These are phyloP conservation scores for Nicotiana obtusifolia DNA, from an alignment of 257 asterid genomes.

Conservation along the genomic window DNA sequence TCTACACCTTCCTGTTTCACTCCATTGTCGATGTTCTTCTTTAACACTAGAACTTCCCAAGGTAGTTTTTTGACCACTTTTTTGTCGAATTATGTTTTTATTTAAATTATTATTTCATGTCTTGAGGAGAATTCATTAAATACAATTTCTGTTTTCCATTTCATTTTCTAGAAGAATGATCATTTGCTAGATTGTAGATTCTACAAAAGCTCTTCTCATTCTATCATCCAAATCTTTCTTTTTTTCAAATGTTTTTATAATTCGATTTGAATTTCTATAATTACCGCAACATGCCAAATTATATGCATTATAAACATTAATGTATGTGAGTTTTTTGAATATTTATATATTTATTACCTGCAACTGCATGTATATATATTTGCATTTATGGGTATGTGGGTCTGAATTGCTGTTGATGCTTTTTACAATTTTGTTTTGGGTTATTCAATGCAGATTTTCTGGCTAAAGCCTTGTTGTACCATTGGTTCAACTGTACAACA, in stretches of 20 bases:
- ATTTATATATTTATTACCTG: not conserved
- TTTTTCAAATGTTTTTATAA: not conserved
- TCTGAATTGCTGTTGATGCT: constrained; percentile 12
- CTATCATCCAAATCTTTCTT: not conserved
- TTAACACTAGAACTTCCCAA: constrained; percentile 12
- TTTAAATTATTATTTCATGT: not conserved
- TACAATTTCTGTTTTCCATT: not conserved
- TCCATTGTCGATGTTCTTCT: constrained; percentile 31
- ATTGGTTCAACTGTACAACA: not conserved
- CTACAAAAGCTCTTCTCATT: not conserved
- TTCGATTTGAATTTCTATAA: constrained; percentile 1
- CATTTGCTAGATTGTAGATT: not conserved
- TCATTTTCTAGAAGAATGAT: not conserved
- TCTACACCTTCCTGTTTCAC: constrained; percentile 21
- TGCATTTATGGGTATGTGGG: not conserved
- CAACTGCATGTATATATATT: not conserved
- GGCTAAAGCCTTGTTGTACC: not conserved
- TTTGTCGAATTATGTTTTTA: not conserved
- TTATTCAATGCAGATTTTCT: constrained; percentile 5
- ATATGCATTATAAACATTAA: constrained; percentile 9
- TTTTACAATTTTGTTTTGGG: not conserved
- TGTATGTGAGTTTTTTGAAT: not conserved
- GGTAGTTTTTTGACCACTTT: constrained; percentile 18
- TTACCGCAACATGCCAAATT: constrained; percentile 4
- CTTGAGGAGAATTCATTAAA: not conserved